Base-by-base conservation (phyloP, 2,329 filamentous ascomycete species). In the Stemphylium lycopersici region DNA sequence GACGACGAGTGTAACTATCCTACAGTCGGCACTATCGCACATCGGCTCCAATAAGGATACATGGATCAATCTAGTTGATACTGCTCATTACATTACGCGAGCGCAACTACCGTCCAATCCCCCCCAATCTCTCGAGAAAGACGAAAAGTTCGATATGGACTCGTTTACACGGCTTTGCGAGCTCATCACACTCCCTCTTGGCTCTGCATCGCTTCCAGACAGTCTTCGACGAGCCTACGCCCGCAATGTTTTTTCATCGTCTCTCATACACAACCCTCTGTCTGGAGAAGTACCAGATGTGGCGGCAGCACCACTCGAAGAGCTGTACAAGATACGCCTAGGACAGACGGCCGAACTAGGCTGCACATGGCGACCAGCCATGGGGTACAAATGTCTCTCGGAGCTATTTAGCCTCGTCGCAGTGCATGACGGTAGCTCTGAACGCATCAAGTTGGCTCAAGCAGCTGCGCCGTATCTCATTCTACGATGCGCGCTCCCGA, bases 391-490 rank as follows among this genome's bases (percentile, higher is more conserved):
- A 8, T 91, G 91, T 63, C 83, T 96, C 24, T 86, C 91, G 52
- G 90, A 96, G 67, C 82, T 99, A 2, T 67, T 80, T 55, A 52
- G 61, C 2, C 72, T 82, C 2, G 84, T 91, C 3, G 74, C 84
- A 2, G 77, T 79, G 15, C 76, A 81, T n/a, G 77, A 82, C 36
- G 76, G 72, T n/a, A 49, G 75, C 62, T 6, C 69, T 48, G 56
- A 75, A 10, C 79, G 81, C 54, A 74, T 84, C 36, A 81, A 85
- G 11, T 85, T 98, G 13, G 90, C 93, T 0, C 84, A 87, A 68
- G 89, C 89, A 3, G 85, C 88, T 0, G 88, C 90, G 0, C 91
- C 91, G 0, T 93, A 91, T 66, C 81, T 98, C 2, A 88, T 98
- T 39, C 79, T 96, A 2, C 87, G 95, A 2, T 87, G 90, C 11